Percentiles rank a stretch among this genome's conserved stretches.
These are phyloP conservation scores for Skeletonema tropicum DNA, from an alignment of 108 stramenopile genomes.

Conservation along the genomic window DNA sequence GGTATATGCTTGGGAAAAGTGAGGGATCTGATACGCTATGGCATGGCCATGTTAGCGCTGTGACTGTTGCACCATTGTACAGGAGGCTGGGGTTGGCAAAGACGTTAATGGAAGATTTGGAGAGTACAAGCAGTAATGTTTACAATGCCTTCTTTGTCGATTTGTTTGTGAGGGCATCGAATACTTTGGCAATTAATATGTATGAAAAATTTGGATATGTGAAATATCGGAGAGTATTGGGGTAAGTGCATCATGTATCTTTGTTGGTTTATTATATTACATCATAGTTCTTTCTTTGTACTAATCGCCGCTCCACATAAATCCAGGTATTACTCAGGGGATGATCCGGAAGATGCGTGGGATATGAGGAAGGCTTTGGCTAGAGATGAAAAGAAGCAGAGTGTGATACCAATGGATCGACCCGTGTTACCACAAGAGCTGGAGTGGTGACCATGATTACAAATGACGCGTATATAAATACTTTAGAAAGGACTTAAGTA, in stretches of 20 bases:
- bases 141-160: conserved; percentile 98
- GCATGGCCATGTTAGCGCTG: conserved; percentile 99
- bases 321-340: conserved; percentile 61
- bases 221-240: conserved; percentile 91
- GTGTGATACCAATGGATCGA: conserved; percentile 84
- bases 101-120: conserved; percentile 95
- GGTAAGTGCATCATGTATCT: conserved; percentile 48
- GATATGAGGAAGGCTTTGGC: conserved; percentile 96
- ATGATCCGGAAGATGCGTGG: conserved; percentile 88
- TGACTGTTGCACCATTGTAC: conserved; percentile 94
- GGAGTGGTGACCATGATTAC: conserved; percentile 77
- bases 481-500: background rate
- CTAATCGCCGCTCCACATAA: background rate
- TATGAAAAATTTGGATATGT: conserved; percentile 95
- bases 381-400: conserved; percentile 83
- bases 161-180: conserved; percentile 92
- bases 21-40: conserved; percentile 94
- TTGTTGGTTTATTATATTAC: background rate
- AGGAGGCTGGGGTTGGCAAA: conserved; percentile 90
- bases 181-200: conserved; percentile 92
- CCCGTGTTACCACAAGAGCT: conserved; percentile 90
- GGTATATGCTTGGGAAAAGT: conserved; percentile 87
- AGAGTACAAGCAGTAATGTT: conserved; percentile 68
- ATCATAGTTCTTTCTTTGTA: background rate
- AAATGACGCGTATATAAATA: background rate